Base-by-base conservation (phyloP, 2,329 filamentous ascomycete genomes). In the Monosporascus sp. region DNA sequence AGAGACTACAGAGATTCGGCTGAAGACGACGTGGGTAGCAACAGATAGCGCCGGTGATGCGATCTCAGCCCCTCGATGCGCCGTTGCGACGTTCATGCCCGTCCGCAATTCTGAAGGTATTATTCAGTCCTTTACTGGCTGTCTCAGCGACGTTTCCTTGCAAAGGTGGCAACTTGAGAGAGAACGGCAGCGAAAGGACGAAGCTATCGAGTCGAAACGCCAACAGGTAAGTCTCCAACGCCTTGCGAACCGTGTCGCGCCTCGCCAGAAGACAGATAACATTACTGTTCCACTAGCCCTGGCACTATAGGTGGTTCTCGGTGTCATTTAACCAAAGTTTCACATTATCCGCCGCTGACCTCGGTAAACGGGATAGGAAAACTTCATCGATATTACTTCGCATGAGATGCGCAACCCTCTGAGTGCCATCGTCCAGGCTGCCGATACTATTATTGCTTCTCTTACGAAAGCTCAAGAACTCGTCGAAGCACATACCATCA, bases 391-490 rank as follows among this genome's bases (percentile, higher is more conserved):
- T 67, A 89, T 90, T 74, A 82, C 80, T 1, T 83, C 81, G 15
- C 85, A 89, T 64, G 85, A 88, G 64, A 85, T 89, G 80, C 78
- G 87, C 25, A 90, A 90, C 60, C 87, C 87, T 1, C 72, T 90
- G 25, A 85, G 81, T 44, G 87, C 87, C 1, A 90, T 90, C 18
- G 71, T 90, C 27, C 87, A 90, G 64, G 89, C 85, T 63, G 85
- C 85, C 1, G 87, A 90, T 57, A 84, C 86, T 51, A 88, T 90
- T 31, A 77, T 79, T 17, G 76, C 76, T 8, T 78, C 75, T 5
- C 69, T 80, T 2, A 63, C 71, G 2, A 70, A 70, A 47, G 71
- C 76, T 7, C 72, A 75, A 57, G 71, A 77, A 25, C 65, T 78
- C 14, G 54, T 66, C 18, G 58, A 58, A 41, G 50, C 50, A 20